Evolutionary conservation across 257 asterid genomes (phyloP).

Genomic region (Vinca minor): DNA sequence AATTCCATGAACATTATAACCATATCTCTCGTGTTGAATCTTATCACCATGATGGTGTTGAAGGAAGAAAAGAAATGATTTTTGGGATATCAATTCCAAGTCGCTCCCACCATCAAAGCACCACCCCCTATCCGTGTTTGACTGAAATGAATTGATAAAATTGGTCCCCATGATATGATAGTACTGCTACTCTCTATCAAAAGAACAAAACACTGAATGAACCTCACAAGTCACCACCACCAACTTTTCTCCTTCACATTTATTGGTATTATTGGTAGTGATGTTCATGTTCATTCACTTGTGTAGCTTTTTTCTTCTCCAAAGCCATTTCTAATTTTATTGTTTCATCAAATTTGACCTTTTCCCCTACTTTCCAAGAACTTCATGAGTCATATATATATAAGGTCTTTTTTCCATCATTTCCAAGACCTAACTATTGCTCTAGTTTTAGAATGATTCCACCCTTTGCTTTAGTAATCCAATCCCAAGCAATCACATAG

Average conservation of each 20-base stretch:
- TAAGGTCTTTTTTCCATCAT: neutral
- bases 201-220: neutral
- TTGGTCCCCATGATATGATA: neutral
- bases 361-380: neutral
- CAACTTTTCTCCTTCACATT: too few species aligned
- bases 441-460: too few species aligned
- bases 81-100: neutral
- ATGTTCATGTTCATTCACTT: neutral
- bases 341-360: conserved; percentile 1
- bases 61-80: neutral
- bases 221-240: neutral
- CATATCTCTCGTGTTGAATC: too few species aligned
- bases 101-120: too few species aligned
- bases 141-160: neutral
- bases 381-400: neutral
- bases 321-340: too few species aligned
- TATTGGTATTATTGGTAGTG: too few species aligned
- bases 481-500: neutral
- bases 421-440: too few species aligned
- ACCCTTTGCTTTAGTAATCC: neutral
- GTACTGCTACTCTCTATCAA: too few species aligned
- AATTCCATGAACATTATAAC: too few species aligned
- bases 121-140: neutral
- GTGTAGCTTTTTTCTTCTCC: too few species aligned
- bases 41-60: too few species aligned